These are phyloP conservation scores for Fraxinus americana DNA, from an alignment of 257 asterid species.

Conservation along the genomic window DNA sequence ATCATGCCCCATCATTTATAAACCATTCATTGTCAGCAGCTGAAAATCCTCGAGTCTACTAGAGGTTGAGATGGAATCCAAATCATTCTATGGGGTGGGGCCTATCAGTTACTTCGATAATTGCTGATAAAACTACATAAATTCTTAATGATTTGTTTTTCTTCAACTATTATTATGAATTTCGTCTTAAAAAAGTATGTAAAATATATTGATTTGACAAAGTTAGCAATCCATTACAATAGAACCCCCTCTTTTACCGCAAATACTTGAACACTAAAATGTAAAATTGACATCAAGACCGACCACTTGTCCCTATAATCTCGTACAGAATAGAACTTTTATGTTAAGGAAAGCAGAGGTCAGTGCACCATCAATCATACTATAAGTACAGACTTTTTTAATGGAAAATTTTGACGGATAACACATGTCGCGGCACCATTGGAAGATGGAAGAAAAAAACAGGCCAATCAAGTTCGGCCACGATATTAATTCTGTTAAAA, in stretches of 20 bases:
- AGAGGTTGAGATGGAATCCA: constrained; percentile 19
- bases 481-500: too few species aligned
- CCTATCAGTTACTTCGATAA: neutral
- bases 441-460: too few species aligned
- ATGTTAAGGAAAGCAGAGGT: constrained; percentile 7
- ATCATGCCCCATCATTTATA: constrained; percentile 18
- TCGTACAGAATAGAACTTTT: too few species aligned
- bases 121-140: too few species aligned
- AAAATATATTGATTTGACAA: neutral
- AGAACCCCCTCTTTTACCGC: neutral
- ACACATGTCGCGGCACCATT: too few species aligned
- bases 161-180: too few species aligned
- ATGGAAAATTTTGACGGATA: too few species aligned
- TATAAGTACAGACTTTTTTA: too few species aligned
- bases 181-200: too few species aligned
- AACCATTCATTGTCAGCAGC: constrained; percentile 10
- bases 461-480: too few species aligned
- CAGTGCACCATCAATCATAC: neutral
- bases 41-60: neutral
- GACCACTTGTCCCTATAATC: neutral
- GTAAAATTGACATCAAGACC: neutral
- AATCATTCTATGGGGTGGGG: constrained; percentile 15
- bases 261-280: neutral
- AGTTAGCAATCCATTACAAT: neutral
- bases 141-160: too few species aligned